Percentiles rank a stretch among this genome's conserved stretches.
These are phyloP conservation scores for Nicotiana sylvestris DNA, from an alignment of 257 asterid species.

Conservation along the genomic window DNA sequence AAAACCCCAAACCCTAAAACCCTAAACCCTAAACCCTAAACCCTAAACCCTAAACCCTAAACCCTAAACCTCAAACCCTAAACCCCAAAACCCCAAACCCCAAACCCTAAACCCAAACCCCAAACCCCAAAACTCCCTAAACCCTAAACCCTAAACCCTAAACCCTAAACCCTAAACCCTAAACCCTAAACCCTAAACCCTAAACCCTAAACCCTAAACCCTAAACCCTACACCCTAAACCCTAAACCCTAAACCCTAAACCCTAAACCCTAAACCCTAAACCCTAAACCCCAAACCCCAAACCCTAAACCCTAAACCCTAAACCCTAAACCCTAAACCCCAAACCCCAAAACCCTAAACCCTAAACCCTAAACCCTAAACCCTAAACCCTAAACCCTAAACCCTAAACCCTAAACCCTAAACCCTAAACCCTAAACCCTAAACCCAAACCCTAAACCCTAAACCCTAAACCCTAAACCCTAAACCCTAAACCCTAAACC, in stretches of 20 bases:
- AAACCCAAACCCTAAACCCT: constrained; percentile 19
- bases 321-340: constrained; percentile 13
- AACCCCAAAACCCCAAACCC: too few relatives aligned
- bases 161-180: constrained; percentile 7
- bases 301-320: constrained; percentile 13
- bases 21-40: too few relatives aligned
- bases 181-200: constrained; percentile 11
- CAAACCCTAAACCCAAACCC: too few relatives aligned
- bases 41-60: too few relatives aligned
- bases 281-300: constrained; percentile 14
- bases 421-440: constrained; percentile 18
- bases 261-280: constrained; percentile 15
- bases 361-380: constrained; percentile 14
- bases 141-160: neutral
- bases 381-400: neutral
- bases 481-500: constrained; percentile 7
- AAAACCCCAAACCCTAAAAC: too few relatives aligned
- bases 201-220: constrained; percentile 11
- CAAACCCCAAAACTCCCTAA: too few relatives aligned
- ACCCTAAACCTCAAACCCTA: too few relatives aligned
- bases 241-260: constrained; percentile 20
- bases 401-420: constrained; percentile 11
- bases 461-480: constrained; percentile 22
- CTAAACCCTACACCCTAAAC: constrained; percentile 18
- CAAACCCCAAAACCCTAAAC: constrained; percentile 2